These are phyloP conservation scores for Ceratocystis alfenasii DNA, from an alignment of 2,329 filamentous ascomycete genomes.

Conservation along the genomic window DNA sequence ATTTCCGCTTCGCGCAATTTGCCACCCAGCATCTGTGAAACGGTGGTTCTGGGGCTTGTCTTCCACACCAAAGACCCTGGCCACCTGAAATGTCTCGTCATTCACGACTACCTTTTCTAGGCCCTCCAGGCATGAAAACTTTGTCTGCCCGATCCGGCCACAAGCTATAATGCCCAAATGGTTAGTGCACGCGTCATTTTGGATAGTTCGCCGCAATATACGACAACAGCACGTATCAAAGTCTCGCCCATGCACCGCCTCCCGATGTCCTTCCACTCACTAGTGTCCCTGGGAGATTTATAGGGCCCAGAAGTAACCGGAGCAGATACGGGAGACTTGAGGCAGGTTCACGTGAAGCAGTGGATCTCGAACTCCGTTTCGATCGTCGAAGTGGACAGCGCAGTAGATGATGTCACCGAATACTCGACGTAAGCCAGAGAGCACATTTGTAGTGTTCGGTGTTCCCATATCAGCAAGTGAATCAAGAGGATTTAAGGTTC, in stretches of 20 bases:
- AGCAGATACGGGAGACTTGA: no score
- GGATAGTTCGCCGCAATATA: conserved; percentile 37
- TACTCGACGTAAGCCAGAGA: no score
- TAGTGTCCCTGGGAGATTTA: conserved; percentile 32
- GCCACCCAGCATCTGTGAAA: conserved; percentile 32
- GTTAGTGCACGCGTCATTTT: conserved; percentile 49
- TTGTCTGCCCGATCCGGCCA: conserved; percentile 26
- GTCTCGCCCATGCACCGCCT: conserved; percentile 41
- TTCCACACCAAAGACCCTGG: conserved; percentile 44
- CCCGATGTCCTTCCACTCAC: conserved; percentile 40
- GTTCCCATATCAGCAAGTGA: no score
- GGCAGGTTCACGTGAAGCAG: no score
- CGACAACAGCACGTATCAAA: conserved; percentile 36
- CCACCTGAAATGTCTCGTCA: conserved; percentile 39
- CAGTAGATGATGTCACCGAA: no score
- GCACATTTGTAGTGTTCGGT: no score
- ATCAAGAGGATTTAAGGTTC: no score
- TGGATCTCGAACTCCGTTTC: no score
- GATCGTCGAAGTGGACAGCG: no score
- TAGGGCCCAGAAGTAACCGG: conserved; percentile 33
- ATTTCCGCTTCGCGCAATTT: conserved; percentile 40
- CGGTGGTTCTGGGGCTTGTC: conserved; percentile 39
- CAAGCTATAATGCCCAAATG: conserved; percentile 36
- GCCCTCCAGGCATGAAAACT: conserved; percentile 43
- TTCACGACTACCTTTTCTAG: conserved; percentile 43